Evolutionary conservation across 129 eudicot species (phyloP).

Genomic region (Centrapalus pauciflorus): DNA sequence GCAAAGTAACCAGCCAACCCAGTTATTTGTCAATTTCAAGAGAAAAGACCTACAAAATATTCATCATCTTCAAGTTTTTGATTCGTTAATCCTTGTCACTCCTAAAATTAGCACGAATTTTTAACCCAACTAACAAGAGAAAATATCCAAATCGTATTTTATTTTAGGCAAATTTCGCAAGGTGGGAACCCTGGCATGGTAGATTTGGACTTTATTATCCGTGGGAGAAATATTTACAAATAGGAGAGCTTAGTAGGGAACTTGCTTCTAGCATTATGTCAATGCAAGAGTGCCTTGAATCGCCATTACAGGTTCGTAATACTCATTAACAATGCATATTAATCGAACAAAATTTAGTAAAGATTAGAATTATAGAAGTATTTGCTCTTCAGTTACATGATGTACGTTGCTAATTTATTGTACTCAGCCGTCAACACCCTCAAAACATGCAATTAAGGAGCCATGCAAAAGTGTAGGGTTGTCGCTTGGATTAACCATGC

Average conservation of each 20-base stretch:
- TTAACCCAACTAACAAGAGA: background rate
- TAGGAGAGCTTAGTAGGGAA: slow-evolving; percentile 69
- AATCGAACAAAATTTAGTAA: background rate
- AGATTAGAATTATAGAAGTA: background rate
- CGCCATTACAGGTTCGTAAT: slow-evolving; percentile 54
- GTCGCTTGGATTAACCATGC: slow-evolving; percentile 40
- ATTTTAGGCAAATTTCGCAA: slow-evolving; percentile 71
- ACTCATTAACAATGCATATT: background rate
- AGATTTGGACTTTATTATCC: slow-evolving; percentile 73
- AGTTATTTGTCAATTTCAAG: too few relatives aligned
- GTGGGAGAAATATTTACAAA: slow-evolving; percentile 65
- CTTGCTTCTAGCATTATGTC: slow-evolving; percentile 58
- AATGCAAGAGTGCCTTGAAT: slow-evolving; percentile 58
- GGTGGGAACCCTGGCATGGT: slow-evolving; percentile 98
- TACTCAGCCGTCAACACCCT: slow-evolving; percentile 41
- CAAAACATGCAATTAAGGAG: slow-evolving; percentile 46
- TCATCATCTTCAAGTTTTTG: too few relatives aligned
- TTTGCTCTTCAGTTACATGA: background rate
- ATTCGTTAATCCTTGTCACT: too few relatives aligned
- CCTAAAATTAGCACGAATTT: too few relatives aligned
- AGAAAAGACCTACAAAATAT: too few relatives aligned
- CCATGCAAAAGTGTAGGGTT: slow-evolving; percentile 44
- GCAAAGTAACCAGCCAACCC: too few relatives aligned
- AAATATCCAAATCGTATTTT: slow-evolving; percentile 1
- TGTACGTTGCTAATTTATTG: slow-evolving; percentile 4